A percentile compares a stretch with the other conserved stretches of the same genome.
Conservation (phyloP, 805 yeast species). For the Myxozyma mucilagina region DNA sequence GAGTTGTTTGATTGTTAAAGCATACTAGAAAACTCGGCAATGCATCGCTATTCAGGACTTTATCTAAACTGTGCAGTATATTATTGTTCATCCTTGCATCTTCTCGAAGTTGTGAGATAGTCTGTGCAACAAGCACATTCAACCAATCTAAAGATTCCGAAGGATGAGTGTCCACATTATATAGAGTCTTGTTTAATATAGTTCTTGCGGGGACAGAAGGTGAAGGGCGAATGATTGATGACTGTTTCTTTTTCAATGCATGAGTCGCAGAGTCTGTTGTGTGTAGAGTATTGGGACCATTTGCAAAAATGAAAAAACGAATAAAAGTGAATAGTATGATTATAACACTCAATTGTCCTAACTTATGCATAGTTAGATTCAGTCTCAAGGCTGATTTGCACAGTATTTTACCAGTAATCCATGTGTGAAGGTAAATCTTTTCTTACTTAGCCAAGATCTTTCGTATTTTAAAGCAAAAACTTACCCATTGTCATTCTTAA, state of each 20-base stretch:
- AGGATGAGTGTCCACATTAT: constrained; percentile 81
- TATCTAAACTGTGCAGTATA: constrained; percentile 74
- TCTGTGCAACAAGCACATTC: constrained; percentile 89
- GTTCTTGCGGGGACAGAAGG: constrained; percentile 37
- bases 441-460: too few relatives aligned
- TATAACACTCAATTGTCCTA: constrained; percentile 47
- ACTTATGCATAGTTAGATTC: constrained; percentile 1
- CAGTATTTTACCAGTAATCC: constrained; percentile 30
- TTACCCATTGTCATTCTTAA: constrained; percentile 1
- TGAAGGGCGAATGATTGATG: constrained; percentile 31
- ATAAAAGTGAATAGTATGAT: constrained; percentile 42
- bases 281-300: constrained; percentile 18
- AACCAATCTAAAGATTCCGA: constrained; percentile 97
- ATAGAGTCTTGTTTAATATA: constrained; percentile 86
- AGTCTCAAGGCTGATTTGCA: background rate
- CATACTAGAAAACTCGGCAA: constrained; percentile 68
- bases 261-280: background rate
- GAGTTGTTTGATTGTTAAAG: background rate
- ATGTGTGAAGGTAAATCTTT: constrained; percentile 33
- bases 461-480: background rate
- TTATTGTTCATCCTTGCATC: constrained; percentile 86
- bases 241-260: constrained; percentile 23
- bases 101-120: constrained; percentile 79
- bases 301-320: constrained; percentile 47
- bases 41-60: constrained; percentile 58